Percentiles rank a stretch among this genome's conserved stretches.
phyloP scores from a whole-genome alignment of 257 asterid species.

The Solanum etuberosum region DNA sequence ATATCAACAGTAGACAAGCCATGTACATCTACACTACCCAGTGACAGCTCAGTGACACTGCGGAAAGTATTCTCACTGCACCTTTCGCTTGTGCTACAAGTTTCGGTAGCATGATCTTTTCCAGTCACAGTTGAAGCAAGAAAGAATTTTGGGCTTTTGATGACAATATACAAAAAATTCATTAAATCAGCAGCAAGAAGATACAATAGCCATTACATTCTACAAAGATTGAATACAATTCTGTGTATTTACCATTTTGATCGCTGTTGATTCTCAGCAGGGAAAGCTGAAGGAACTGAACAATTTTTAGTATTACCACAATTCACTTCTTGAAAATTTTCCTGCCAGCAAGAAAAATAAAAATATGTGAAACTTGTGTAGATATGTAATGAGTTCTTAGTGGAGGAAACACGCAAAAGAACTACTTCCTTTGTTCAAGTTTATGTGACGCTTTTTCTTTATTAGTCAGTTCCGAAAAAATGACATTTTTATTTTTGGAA shows the following conservation, averaged over 20 bases:
- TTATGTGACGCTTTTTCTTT: background rate
- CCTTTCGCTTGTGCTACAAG: slow-evolving; percentile 20
- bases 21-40: slow-evolving; percentile 36
- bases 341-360: slow-evolving; percentile 33
- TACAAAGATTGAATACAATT: background rate
- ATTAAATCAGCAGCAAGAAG: background rate
- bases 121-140: slow-evolving; percentile 29
- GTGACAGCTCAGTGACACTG: slow-evolving; percentile 26
- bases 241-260: slow-evolving; percentile 29
- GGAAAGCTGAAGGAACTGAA: slow-evolving; percentile 17
- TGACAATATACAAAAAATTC: background rate
- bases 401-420: background rate
- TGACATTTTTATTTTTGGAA: background rate
- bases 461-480: background rate
- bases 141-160: slow-evolving; percentile 23
- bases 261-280: slow-evolving; percentile 23
- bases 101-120: slow-evolving; percentile 19
- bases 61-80: slow-evolving; percentile 37
- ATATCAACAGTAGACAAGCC: slow-evolving; percentile 51
- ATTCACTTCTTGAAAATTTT: slow-evolving; percentile 15
- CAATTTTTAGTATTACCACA: slow-evolving; percentile 17
- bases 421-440: background rate
- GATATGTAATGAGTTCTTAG: background rate
- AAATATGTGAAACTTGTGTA: background rate
- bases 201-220: background rate